Conservation (phyloP, 495 filamentous ascomycete species). For the Bathelium albidoporum region DNA sequence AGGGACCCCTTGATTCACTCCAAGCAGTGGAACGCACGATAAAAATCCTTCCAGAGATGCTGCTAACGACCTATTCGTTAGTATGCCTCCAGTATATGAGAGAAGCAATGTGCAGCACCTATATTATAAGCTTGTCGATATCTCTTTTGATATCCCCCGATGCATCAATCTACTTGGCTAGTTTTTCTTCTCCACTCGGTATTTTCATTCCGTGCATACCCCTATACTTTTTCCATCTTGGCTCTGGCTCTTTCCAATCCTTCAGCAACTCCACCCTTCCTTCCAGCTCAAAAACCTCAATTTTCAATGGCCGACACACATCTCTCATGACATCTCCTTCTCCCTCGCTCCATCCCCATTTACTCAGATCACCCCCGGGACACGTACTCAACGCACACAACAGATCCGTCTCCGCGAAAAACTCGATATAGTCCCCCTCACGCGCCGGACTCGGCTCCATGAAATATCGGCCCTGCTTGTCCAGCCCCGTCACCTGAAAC, state of each 20-base stretch:
- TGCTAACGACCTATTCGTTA: too few species aligned
- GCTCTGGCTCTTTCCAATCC: slow-evolving; percentile 50
- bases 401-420: slow-evolving; percentile 66
- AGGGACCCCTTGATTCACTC: too few species aligned
- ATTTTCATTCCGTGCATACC: slow-evolving; percentile 57
- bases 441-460: slow-evolving; percentile 66
- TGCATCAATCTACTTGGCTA: neutral
- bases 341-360: slow-evolving; percentile 65
- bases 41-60: too few species aligned
- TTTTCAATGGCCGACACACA: slow-evolving; percentile 60
- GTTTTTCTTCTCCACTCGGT: slow-evolving; percentile 24
- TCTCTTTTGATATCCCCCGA: too few species aligned
- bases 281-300: slow-evolving; percentile 55
- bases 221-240: slow-evolving; percentile 41
- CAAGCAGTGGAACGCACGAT: too few species aligned
- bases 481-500: slow-evolving; percentile 69
- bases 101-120: too few species aligned
- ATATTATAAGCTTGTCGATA: too few species aligned
- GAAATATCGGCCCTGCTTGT: slow-evolving; percentile 62
- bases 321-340: slow-evolving; percentile 62
- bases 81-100: too few species aligned
- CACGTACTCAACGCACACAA: slow-evolving; percentile 62
- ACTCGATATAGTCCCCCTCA: slow-evolving; percentile 58
- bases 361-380: slow-evolving; percentile 55
- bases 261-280: slow-evolving; percentile 41